Percentiles rank a stretch among this genome's conserved stretches.
These are phyloP conservation scores for Phytophthora ramorum DNA, from an alignment of 352 stramenopile genomes.

Conservation along the genomic window DNA sequence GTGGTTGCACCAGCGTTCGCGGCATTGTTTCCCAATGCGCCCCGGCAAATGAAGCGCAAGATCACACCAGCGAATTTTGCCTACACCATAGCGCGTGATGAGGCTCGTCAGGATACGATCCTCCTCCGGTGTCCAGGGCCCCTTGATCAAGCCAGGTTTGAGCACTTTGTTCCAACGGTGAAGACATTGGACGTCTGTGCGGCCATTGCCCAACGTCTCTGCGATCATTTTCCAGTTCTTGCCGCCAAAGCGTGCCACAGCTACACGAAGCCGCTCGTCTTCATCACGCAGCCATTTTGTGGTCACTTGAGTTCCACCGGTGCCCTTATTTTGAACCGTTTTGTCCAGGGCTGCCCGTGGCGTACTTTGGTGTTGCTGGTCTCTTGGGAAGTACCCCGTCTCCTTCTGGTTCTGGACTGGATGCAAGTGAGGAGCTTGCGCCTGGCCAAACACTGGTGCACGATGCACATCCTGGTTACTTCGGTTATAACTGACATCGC, in stretches of 20 bases:
- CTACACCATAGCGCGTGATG: conserved; percentile 84
- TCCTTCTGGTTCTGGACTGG: conserved; percentile 37
- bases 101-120: conserved; percentile 78
- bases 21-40: conserved; percentile 95
- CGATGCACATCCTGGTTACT: conserved; percentile 32
- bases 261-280: conserved; percentile 87
- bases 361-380: conserved; percentile 81
- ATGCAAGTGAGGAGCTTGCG: conserved; percentile 14
- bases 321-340: conserved; percentile 20
- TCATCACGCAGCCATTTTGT: conserved; percentile 92
- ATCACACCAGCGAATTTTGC: conserved; percentile 91
- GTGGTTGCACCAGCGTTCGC: conserved; percentile 97
- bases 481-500: conserved; percentile 12
- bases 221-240: conserved; percentile 97
- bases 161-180: conserved; percentile 97
- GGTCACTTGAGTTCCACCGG: conserved; percentile 28
- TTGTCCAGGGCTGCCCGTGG: conserved; percentile 45
- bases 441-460: conserved; percentile 13
- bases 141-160: conserved; percentile 89
- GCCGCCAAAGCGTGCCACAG: conserved; percentile 90
- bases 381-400: conserved; percentile 84
- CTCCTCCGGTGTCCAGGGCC: conserved; percentile 90
- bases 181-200: conserved; percentile 94
- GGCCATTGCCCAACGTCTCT: conserved; percentile 85
- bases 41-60: conserved; percentile 83